These are phyloP conservation scores for Psilocybe cyanescens DNA, from an alignment of 768 basidiomycete genomes.

Conservation along the genomic window DNA sequence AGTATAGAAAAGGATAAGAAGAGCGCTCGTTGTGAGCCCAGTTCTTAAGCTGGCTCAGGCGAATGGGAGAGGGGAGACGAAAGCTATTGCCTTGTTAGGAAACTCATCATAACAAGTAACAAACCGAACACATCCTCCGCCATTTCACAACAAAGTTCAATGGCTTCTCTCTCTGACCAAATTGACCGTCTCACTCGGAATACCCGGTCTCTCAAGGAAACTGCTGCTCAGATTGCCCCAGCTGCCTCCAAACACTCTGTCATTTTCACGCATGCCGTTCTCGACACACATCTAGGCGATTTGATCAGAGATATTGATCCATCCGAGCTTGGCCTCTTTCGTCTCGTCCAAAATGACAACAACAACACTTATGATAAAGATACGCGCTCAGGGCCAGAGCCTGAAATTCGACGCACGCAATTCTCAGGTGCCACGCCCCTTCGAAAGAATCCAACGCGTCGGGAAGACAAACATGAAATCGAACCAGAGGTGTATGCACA, in stretches of 20 bases:
- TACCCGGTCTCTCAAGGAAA: conserved; percentile 53
- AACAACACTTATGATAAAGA: conserved; percentile 33
- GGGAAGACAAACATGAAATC: conserved; percentile 48
- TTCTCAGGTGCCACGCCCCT: conserved; percentile 77
- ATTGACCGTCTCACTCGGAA: conserved; percentile 66
- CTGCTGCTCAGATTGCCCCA: conserved; percentile 38
- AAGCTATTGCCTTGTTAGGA: conserved; percentile 21
- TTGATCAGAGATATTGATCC: conserved; percentile 82
- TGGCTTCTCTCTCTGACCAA: conserved; percentile 66
- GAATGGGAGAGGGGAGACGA: conserved; percentile 11
- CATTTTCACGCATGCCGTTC: conserved; percentile 67
- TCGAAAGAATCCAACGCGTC: conserved; percentile 44
- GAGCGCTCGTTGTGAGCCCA: conserved; percentile 9
- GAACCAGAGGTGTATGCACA: conserved; percentile 79
- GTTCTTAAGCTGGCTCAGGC: conserved; percentile 1
- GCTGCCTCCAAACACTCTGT: conserved; percentile 26
- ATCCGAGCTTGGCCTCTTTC: conserved; percentile 80
- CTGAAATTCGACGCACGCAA: conserved; percentile 62
- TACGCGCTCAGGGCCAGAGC: conserved; percentile 28
- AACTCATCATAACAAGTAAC: conserved; percentile 13
- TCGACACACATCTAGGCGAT: conserved; percentile 65
- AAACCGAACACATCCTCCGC: conserved; percentile 5
- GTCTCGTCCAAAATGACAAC: conserved; percentile 42
- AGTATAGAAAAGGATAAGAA: conserved; percentile 6
- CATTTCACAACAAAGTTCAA: conserved; percentile 24